Evolutionary conservation across 2,329 filamentous ascomycete species (phyloP), one percentile per base, ranked within the genome.

Genomic region (Talaromyces sp.): DNA sequence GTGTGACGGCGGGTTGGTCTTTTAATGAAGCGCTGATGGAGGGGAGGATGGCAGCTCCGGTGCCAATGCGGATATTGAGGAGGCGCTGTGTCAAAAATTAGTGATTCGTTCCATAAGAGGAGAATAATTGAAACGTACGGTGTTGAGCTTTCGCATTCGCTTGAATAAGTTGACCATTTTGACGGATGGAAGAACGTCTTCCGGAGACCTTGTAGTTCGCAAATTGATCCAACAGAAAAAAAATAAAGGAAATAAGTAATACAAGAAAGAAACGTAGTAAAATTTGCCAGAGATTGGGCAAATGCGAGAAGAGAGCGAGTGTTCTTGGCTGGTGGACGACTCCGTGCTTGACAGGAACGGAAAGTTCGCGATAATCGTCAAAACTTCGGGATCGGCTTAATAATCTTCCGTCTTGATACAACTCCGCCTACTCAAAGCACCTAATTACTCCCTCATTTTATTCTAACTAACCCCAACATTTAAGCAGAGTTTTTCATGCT

Each of bases 41-140:
- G 32, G 93, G 92, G 27, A 99, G 82, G 66, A 91, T 80, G 22
- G 91, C 88, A 51, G 95, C 92, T 61, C 93, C 95, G 32, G 90
- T 88, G 62, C 93, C 95, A 73, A 89, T 82, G 73, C 89, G 87
- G 76, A 98, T 81, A 71, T 82, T 80, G 65, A 95, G 82, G 57
- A 96, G 80, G 27, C 58, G 61, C 89, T 95, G 73, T 63, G 30
- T 27, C n/a, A 44, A 53, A n/a, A 9, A 11, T 27, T n/a, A 49
- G 62, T 27, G 47, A 61, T 63, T 68, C 71, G 69, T 72, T 61
- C 55, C 60, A 54, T 64, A 60, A 62, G 68, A 47, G 53, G 64
- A 63, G 65, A 66, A 42, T 5, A 30, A 58, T 58, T 32, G 22
- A 44, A 30, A 27, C 54, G 44, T 82, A 92, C 90, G 76, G 84